phyloP scores from a whole-genome alignment of 139 green algal genomes.

The Zygnema circumcarinatum region DNA sequence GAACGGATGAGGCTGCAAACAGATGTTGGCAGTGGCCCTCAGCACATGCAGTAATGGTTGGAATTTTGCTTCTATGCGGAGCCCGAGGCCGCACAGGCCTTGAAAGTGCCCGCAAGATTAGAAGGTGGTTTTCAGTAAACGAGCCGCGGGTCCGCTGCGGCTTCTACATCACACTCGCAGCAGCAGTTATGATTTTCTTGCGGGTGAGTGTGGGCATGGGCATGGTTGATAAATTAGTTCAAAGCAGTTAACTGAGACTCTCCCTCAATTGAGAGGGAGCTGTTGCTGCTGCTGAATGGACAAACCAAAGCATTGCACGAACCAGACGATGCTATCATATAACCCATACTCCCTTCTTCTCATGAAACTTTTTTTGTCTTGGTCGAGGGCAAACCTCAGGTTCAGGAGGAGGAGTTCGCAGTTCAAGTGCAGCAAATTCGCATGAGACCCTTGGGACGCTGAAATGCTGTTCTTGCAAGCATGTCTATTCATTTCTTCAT shows the following conservation, averaged over 20 bases:
- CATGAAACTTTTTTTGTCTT: not conserved
- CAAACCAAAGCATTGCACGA: not conserved
- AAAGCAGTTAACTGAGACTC: not conserved
- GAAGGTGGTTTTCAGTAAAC: constrained; percentile 9
- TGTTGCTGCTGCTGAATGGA: not conserved
- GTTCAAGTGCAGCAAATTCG: not conserved
- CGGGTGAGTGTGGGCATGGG: not conserved
- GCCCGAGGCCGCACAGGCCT: not conserved
- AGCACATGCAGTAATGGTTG: not conserved
- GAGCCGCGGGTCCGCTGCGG: constrained; percentile 1
- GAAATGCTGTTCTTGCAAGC: too few relatives aligned
- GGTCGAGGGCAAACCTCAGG: not conserved
- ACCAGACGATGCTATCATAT: not conserved
- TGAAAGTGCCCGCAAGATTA: not conserved
- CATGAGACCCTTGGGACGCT: not conserved
- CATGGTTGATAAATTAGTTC: too few relatives aligned
- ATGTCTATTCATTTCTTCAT: too few relatives aligned
- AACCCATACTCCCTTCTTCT: not conserved
- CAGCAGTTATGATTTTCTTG: constrained; percentile 11
- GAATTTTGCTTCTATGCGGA: not conserved
- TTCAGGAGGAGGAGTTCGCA: not conserved
- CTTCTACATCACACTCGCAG: not conserved
- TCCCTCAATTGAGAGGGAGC: not conserved
- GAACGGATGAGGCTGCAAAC: not conserved
- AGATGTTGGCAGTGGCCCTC: not conserved